Percentiles rank a stretch among this genome's conserved stretches.
These are phyloP conservation scores for Leccinum longicurvipes DNA, from an alignment of 768 basidiomycete genomes.

Conservation along the genomic window DNA sequence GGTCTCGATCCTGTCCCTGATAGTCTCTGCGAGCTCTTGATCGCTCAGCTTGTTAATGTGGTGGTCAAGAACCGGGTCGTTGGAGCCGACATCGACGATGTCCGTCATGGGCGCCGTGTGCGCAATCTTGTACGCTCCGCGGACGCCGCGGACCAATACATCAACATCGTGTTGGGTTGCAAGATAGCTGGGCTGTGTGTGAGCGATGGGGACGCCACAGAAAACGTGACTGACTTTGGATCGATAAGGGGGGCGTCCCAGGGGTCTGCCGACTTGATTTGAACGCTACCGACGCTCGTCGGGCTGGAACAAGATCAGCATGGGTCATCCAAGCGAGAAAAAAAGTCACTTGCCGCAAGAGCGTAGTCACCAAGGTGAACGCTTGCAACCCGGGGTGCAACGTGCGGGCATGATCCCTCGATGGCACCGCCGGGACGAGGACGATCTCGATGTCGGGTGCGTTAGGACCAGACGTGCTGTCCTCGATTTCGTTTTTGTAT, in stretches of 20 bases:
- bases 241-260: conserved; percentile 43
- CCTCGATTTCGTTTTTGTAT: conserved; percentile 27
- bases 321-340: neutral
- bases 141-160: conserved; percentile 39
- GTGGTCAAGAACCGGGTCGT: conserved; percentile 37
- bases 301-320: conserved; percentile 31
- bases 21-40: conserved; percentile 32
- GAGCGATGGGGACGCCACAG: neutral
- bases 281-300: conserved; percentile 40
- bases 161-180: conserved; percentile 39
- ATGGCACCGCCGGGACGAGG: conserved; percentile 2
- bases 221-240: conserved; percentile 34
- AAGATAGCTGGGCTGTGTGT: conserved; percentile 37
- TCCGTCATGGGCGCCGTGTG: conserved; percentile 37
- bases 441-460: conserved; percentile 32
- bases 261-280: conserved; percentile 40
- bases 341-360: conserved; percentile 24
- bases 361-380: conserved; percentile 14
- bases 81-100: conserved; percentile 32
- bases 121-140: conserved; percentile 36
- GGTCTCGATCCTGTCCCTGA: conserved; percentile 37
- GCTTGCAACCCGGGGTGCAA: conserved; percentile 11
- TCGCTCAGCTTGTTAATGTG: conserved; percentile 32
- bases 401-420: neutral
- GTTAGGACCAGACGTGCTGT: conserved; percentile 27